Percentiles rank a stretch among this genome's conserved stretches.
phyloP scores from a whole-genome alignment of 208 protist species.

The Leishmania major region DNA sequence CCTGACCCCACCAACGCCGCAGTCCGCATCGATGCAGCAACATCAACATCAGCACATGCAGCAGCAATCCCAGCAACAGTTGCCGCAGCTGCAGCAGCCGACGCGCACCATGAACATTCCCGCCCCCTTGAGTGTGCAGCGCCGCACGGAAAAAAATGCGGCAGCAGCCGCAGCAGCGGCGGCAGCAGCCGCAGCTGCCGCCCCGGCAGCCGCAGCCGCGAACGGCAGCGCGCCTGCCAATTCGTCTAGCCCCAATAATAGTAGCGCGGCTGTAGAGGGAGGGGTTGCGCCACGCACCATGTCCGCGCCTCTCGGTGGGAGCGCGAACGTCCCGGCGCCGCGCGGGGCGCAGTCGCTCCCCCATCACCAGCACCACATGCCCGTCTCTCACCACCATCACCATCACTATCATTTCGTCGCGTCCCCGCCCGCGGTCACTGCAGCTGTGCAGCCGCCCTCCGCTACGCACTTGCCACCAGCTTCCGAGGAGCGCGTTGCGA shows the following conservation, averaged over 20 bases:
- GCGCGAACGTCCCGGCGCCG: constrained; percentile 11
- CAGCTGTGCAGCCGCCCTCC: constrained; percentile 1
- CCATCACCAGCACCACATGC: constrained; percentile 37
- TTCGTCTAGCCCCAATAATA: not conserved
- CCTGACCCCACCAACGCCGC: constrained; percentile 15
- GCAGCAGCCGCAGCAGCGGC: constrained; percentile 12
- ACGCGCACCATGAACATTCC: constrained; percentile 33
- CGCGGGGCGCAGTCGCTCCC: constrained; percentile 16
- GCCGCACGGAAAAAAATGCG: constrained; percentile 21
- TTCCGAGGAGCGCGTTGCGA: constrained; percentile 15
- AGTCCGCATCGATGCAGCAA: constrained; percentile 12
- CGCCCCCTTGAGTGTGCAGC: constrained; percentile 30
- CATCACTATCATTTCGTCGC: constrained; percentile 22
- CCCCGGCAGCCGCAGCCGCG: not conserved
- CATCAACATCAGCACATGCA: constrained; percentile 23
- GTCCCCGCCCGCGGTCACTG: not conserved
- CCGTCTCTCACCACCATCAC: constrained; percentile 31
- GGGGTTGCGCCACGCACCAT: not conserved
- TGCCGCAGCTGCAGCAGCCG: constrained; percentile 25
- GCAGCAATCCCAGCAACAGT: constrained; percentile 29
- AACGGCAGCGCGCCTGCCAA: constrained; percentile 3
- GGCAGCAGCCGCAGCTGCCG: not conserved
- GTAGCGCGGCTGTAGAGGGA: not conserved
- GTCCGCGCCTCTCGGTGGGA: not conserved
- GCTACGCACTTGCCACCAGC: constrained; percentile 2